These are phyloP conservation scores for Irpex lacteus DNA, from an alignment of 1,284 basidiomycete species.

Conservation along the genomic window DNA sequence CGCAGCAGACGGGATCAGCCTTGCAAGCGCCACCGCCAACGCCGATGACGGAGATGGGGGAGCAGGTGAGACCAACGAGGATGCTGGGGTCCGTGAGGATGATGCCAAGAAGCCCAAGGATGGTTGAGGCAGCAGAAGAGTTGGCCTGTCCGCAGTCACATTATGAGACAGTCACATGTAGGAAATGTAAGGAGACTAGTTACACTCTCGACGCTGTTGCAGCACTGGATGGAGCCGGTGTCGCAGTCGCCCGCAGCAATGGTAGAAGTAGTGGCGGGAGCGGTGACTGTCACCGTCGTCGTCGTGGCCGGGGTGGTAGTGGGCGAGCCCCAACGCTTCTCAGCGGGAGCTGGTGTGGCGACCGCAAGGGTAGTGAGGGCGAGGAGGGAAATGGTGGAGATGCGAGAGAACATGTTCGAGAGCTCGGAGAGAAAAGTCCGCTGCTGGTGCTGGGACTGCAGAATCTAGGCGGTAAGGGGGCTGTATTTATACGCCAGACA, in stretches of 20 bases:
- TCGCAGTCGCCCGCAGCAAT: conserved; percentile 2
- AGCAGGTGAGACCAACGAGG: too few species aligned
- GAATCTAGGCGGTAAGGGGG: neutral
- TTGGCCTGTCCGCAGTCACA: too few species aligned
- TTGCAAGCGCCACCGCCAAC: neutral
- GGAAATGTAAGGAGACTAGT: too few species aligned
- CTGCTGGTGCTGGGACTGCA: neutral
- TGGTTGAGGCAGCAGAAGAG: too few species aligned
- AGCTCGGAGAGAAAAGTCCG: neutral
- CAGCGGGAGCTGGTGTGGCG: conserved; percentile 11
- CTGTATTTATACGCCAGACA: neutral
- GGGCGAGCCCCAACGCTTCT: conserved; percentile 1
- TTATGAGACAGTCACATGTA: neutral
- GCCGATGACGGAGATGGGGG: neutral
- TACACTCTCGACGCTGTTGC: conserved; percentile 9
- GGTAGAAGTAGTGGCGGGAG: conserved; percentile 4
- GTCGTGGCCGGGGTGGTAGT: conserved; percentile 3
- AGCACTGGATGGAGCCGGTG: conserved; percentile 15
- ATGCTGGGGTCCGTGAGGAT: too few species aligned
- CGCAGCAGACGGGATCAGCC: neutral
- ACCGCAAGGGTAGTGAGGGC: conserved; percentile 14
- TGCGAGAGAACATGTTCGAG: conserved; percentile 10
- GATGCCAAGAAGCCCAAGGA: too few species aligned
- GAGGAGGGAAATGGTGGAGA: conserved; percentile 5
- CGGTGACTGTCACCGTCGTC: conserved; percentile 8